phyloP scores from a whole-genome alignment of 2,329 filamentous ascomycete genomes.

The Aspergillus neoniger region DNA sequence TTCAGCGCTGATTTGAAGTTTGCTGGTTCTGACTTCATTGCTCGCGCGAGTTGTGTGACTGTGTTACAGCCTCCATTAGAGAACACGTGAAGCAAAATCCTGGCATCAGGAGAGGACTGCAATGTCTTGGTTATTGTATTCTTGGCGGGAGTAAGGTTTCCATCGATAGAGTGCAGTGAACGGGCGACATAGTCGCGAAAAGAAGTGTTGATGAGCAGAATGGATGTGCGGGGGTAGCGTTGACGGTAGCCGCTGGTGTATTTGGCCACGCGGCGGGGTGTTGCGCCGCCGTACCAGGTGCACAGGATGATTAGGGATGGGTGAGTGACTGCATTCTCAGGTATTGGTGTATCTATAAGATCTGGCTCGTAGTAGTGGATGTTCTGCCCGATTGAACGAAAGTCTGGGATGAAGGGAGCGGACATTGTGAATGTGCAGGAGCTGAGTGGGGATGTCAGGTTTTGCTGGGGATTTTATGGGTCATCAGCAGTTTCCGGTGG shows the following conservation, averaged over 20 bases:
- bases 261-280: constrained; percentile 14
- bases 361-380: constrained; percentile 1
- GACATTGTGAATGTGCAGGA: background rate
- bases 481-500: background rate
- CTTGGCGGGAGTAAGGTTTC: constrained; percentile 10
- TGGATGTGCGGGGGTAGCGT: constrained; percentile 6
- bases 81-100: constrained; percentile 18
- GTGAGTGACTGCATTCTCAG: no score
- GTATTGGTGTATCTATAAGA: background rate
- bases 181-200: constrained; percentile 8
- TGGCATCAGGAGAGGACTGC: background rate
- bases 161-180: background rate
- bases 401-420: background rate
- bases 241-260: constrained; percentile 14
- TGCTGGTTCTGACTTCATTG: background rate
- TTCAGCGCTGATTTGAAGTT: background rate
- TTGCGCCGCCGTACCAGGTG: constrained; percentile 19
- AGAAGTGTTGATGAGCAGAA: constrained; percentile 15
- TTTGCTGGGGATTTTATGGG: no score
- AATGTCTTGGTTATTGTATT: background rate
- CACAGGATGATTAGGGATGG: constrained; percentile 13
- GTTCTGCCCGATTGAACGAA: background rate
- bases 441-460: no score
- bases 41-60: constrained; percentile 11
- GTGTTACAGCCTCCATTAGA: constrained; percentile 19